Base-by-base conservation (phyloP, 208 protist genomes). In the Crithidia brevicula region DNA sequence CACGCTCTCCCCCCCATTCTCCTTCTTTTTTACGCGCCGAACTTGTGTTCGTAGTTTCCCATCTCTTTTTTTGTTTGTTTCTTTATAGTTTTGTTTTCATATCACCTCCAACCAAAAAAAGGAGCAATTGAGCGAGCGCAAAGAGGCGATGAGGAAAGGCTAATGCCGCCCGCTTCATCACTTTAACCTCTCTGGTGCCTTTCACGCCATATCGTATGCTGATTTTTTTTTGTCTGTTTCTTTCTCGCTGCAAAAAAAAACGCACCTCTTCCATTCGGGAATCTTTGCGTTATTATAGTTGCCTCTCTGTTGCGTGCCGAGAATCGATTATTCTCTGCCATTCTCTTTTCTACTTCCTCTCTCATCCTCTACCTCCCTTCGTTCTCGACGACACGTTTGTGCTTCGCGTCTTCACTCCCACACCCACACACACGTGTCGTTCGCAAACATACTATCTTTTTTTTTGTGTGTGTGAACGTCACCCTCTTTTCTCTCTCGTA, bases 401-500 rank as follows among this genome's bases (percentile, higher is more conserved):
- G 15, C 36, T 40, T 13, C 10, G 8, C 8, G 10, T 16, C 36
- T 7, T 40, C 10, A 40, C 36, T 16, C 36, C 36, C 10, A 7
- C 15, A 40, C 36, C 15, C 0, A 13, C 36, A 16, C 36, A 40
- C 36, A 40, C 36, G 36, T 13, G 36, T 13, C n/a, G n/a, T 1
- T 40, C 36, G 15, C 36, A 40, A 7, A 40, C 36, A 16, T 40
- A 0, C 15, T 13, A 40, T 40, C 36, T 7, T 54, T 30, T n/a
- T 47, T 8, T 47, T 5, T 47, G 18, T 20, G n/a, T n/a, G n/a
- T n/a, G n/a, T 20, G 9, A 20, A 7, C 20, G 8, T 23, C 43
- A 28, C 42, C 50, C 30, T 49, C 46, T 69, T 25, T 46, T 72
- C 22, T 54, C 18, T 45, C 20, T 53, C 36, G 57, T 43, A 22